Conservation (phyloP, 352 stramenopile species). For the Phytopythium chamaehyphon region DNA sequence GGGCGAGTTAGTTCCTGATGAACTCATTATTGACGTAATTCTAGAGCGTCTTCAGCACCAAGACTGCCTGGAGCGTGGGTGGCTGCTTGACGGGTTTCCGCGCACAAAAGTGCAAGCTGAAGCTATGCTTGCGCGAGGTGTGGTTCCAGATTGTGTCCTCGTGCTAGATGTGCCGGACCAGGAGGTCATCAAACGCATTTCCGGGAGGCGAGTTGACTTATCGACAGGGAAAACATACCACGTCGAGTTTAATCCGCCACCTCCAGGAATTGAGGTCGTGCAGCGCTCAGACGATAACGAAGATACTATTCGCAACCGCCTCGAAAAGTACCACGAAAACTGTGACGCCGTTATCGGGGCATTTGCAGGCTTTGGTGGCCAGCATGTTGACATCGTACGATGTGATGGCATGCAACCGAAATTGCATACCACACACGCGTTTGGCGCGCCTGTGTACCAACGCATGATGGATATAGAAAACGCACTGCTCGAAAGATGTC, state of each 20-base stretch:
- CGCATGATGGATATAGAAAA: constrained; percentile 34
- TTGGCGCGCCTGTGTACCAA: constrained; percentile 46
- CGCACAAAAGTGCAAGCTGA: constrained; percentile 85
- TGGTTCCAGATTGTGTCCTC: constrained; percentile 85
- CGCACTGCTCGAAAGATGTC: constrained; percentile 15
- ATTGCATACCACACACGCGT: constrained; percentile 33
- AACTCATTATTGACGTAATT: constrained; percentile 89
- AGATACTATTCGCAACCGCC: constrained; percentile 85
- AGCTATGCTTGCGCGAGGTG: constrained; percentile 63
- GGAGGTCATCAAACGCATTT: constrained; percentile 94
- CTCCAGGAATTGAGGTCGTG: constrained; percentile 51
- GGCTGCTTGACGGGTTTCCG: constrained; percentile 94
- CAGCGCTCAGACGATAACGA: constrained; percentile 92
- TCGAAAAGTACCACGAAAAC: constrained; percentile 83
- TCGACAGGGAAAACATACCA: constrained; percentile 94
- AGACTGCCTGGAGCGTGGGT: constrained; percentile 85
- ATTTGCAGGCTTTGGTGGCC: constrained; percentile 26
- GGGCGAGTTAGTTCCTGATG: constrained; percentile 89
- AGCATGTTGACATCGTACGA: constrained; percentile 43
- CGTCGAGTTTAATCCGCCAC: constrained; percentile 93
- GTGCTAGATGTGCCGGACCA: constrained; percentile 94
- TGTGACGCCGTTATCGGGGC: constrained; percentile 37
- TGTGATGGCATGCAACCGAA: constrained; percentile 54
- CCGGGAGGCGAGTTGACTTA: constrained; percentile 93
- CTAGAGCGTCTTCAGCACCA: constrained; percentile 72